A percentile compares a stretch with the other conserved stretches of the same genome.
These are phyloP conservation scores for Alternaria alternata DNA, from an alignment of 2,329 filamentous ascomycete genomes.

Conservation along the genomic window DNA sequence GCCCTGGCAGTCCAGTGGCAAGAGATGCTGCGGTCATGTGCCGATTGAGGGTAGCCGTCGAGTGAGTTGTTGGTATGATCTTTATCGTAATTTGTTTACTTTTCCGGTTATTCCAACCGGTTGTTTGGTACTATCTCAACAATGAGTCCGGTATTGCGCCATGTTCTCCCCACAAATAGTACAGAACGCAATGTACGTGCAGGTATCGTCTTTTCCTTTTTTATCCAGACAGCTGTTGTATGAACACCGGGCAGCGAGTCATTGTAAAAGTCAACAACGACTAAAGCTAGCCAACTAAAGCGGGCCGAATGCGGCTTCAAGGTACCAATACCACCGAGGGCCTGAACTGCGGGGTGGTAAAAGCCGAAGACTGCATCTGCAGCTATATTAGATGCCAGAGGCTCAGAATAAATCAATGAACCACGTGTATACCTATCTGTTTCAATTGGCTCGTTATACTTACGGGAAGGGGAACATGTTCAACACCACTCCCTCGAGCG, in stretches of 20 bases:
- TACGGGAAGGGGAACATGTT: background rate
- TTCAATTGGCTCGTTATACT: conserved; percentile 1
- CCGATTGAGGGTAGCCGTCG: conserved; percentile 8
- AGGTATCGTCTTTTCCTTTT: background rate
- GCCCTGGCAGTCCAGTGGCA: conserved; percentile 4
- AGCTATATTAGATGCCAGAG: background rate
- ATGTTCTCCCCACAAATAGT: background rate
- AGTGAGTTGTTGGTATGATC: background rate
- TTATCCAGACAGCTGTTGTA: background rate
- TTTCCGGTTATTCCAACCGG: background rate
- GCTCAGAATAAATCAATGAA: background rate
- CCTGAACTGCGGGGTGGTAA: background rate
- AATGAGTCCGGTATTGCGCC: background rate
- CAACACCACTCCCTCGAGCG: background rate
- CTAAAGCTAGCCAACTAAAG: background rate
- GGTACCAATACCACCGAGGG: background rate
- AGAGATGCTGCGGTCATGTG: conserved; percentile 8
- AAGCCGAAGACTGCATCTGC: background rate
- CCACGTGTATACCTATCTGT: background rate
- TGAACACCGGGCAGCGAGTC: background rate
- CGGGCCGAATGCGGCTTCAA: conserved; percentile 5
- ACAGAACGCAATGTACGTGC: background rate
- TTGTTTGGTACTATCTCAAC: background rate
- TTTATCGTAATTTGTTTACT: background rate
- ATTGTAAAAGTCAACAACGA: background rate